Conservation (phyloP, 202 grass and related monocot genomes). For the Elaeis oleifera region DNA sequence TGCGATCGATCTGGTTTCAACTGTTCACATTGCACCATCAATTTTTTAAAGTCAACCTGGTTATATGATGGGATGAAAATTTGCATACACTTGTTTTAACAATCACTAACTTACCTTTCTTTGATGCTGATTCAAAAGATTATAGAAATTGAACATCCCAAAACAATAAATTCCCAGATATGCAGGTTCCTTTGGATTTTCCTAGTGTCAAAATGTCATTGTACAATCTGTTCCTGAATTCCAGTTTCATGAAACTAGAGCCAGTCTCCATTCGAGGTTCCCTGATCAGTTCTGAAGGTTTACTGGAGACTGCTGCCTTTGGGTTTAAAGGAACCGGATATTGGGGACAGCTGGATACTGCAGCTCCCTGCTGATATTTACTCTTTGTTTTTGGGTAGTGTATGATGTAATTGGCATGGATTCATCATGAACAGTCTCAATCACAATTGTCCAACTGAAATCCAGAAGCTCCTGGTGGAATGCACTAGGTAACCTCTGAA, state of each 20-base stretch:
- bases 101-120: not conserved
- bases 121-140: not conserved
- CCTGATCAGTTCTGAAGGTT: conserved; percentile 14
- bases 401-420: conserved; percentile 1
- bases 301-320: not conserved
- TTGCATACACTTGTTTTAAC: too few relatives aligned
- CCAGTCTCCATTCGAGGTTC: conserved; percentile 32
- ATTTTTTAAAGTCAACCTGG: conserved; percentile 9
- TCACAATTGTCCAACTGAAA: conserved; percentile 9
- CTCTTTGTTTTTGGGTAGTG: conserved; percentile 6
- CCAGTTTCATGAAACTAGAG: conserved; percentile 30
- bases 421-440: conserved; percentile 20
- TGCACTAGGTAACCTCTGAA: conserved; percentile 12
- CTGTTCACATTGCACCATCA: not conserved
- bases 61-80: not conserved
- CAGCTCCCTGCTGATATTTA: not conserved
- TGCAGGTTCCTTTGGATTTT: conserved; percentile 1
- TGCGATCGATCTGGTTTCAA: conserved; percentile 7
- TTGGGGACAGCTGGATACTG: conserved; percentile 13
- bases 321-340: not conserved
- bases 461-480: conserved; percentile 13
- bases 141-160: conserved; percentile 5
- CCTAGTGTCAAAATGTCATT: not conserved
- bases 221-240: too few relatives aligned
- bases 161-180: conserved; percentile 25